Conservation (phyloP, 371 early-diverging fungal species). For the Mortierella sp. region DNA sequence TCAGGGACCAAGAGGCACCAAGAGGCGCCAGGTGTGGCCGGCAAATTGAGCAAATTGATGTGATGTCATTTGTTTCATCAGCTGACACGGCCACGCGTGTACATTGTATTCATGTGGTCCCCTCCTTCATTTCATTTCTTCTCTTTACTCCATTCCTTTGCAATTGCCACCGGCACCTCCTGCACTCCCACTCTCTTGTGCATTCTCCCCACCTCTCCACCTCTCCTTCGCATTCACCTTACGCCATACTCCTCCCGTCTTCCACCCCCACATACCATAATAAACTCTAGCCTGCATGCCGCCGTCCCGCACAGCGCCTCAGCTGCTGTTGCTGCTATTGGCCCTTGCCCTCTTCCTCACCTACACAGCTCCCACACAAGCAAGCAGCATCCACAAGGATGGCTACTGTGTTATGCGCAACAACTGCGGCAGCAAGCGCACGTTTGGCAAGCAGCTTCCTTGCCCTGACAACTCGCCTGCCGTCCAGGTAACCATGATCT, state of each 20-base stretch:
- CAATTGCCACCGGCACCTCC: too few relatives aligned
- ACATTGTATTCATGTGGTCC: too few relatives aligned
- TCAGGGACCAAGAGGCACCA: too few relatives aligned
- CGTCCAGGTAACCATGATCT: constrained; percentile 31
- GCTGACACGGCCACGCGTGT: too few relatives aligned
- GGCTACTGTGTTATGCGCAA: constrained; percentile 75
- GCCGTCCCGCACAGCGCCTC: not conserved
- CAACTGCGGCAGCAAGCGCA: constrained; percentile 58
- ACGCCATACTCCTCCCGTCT: not conserved
- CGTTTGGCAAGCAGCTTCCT: constrained; percentile 57
- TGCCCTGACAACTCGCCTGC: constrained; percentile 66
- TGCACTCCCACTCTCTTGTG: too few relatives aligned
- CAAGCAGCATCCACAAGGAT: constrained; percentile 56
- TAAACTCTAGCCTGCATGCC: constrained; percentile 8
- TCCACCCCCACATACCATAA: not conserved
- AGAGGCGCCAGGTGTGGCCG: too few relatives aligned
- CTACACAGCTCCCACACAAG: constrained; percentile 1
- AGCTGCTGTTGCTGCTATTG: constrained; percentile 11
- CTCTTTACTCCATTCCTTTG: too few relatives aligned
- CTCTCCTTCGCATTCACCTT: too few relatives aligned
- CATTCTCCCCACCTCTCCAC: too few relatives aligned
- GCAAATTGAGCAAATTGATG: too few relatives aligned
- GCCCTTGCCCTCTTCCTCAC: constrained; percentile 9
- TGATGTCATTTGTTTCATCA: too few relatives aligned
- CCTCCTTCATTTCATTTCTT: too few relatives aligned